These are phyloP conservation scores for Solanum piurae DNA, from an alignment of 257 asterid genomes.

Conservation along the genomic window DNA sequence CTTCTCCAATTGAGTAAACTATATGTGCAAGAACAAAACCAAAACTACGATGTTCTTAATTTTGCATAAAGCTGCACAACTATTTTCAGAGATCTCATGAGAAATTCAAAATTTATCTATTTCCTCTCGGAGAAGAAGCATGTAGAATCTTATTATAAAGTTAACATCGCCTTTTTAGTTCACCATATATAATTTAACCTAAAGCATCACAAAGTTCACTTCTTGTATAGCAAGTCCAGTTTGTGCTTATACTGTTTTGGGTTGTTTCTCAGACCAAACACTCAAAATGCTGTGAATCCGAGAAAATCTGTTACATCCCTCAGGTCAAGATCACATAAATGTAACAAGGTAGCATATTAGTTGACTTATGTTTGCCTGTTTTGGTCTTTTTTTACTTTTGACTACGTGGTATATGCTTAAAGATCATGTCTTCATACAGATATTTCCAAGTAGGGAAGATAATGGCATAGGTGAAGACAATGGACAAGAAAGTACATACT, in stretches of 20 bases:
- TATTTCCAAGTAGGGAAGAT: constrained; percentile 19
- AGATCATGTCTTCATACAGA: constrained; percentile 7
- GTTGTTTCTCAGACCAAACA: constrained; percentile 21
- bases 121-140: background rate
- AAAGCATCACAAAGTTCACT: background rate
- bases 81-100: background rate
- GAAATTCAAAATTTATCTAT: background rate
- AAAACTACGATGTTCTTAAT: background rate
- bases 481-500: background rate
- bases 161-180: background rate
- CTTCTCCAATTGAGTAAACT: background rate
- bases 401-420: background rate
- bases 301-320: constrained; percentile 14
- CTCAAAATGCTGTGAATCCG: constrained; percentile 9
- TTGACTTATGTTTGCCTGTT: background rate
- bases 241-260: background rate
- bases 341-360: constrained; percentile 16
- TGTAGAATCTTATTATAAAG: background rate
- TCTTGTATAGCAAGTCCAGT: background rate
- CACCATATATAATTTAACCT: background rate
- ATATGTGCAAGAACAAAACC: background rate
- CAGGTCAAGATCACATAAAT: constrained; percentile 3
- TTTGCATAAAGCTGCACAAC: background rate
- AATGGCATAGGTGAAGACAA: constrained; percentile 3
- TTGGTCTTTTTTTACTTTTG: background rate